phyloP scores from a whole-genome alignment of 192 early-diverging fungal species.

The Backusella psychrophila region DNA sequence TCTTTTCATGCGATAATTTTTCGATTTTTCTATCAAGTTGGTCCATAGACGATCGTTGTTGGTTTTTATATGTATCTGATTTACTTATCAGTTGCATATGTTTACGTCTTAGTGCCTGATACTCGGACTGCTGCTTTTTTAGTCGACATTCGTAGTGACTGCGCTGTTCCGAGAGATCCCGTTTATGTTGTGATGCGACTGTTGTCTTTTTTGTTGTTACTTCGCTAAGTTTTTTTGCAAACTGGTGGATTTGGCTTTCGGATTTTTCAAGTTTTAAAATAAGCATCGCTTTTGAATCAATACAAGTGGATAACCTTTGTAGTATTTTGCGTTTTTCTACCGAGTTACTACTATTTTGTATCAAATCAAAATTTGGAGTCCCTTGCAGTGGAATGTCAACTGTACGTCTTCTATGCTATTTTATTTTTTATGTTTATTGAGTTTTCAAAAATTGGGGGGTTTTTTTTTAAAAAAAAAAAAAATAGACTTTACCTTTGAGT shows the following conservation, averaged over 20 bases:
- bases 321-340: neutral
- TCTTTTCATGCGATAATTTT: constrained; percentile 25
- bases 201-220: neutral
- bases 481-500: neutral
- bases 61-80: neutral
- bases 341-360: neutral
- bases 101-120: constrained; percentile 15
- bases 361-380: neutral
- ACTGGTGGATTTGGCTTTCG: neutral
- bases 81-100: constrained; percentile 19
- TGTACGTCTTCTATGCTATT: constrained; percentile 7
- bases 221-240: constrained; percentile 6
- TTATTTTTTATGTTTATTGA: neutral
- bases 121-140: constrained; percentile 17
- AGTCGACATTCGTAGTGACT: constrained; percentile 14
- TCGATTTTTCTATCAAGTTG: constrained; percentile 10
- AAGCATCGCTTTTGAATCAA: neutral
- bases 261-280: constrained; percentile 5
- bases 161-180: neutral
- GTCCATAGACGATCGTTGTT: constrained; percentile 10
- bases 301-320: neutral
- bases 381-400: neutral
- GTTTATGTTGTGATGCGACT: constrained; percentile 10
- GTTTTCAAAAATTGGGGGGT: neutral
- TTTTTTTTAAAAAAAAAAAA: neutral